Base-by-base conservation (phyloP, 768 basidiomycete species). In the Mycena rebaudengoi region DNA sequence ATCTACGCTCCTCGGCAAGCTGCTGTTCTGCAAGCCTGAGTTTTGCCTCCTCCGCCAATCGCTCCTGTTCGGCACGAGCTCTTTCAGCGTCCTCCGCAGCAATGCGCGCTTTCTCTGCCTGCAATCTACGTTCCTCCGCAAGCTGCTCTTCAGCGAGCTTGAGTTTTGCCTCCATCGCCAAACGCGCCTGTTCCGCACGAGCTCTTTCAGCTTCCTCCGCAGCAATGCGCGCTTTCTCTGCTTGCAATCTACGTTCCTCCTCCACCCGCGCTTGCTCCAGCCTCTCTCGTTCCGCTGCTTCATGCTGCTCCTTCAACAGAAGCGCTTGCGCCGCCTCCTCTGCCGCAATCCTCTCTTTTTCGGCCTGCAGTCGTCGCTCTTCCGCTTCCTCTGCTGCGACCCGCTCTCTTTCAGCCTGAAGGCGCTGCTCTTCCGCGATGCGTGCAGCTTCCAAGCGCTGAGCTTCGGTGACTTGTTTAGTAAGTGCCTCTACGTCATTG, bases 401-500 rank as follows among this genome's bases (percentile, higher is more conserved):
- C 5, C 77, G 78, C 37, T 78, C 79, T 57, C 74, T 69, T 60
- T 82, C 79, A 43, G 73, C 77, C 46, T 70, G 75, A 51, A 73
- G 73, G 56, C 66, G 71, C 41, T 73, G 75, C 59, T 80, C 74
- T 46, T 79, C 78, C 16, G 72, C 72, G 33, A 75, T 66, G 33
- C 75, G 75, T 23, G 80, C 64, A 7, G 78, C 75, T 44, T 84
- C 79, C 26, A 81, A 70, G 49, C 83, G 79, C 48, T 76, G 76
- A 3, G 83, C 80, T 29, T 82, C 80, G 25, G 74, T 60, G 44
- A 88, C 70, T 48, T 79, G 73, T 35, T 76, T 72, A 50, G 78
- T 76, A 33, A 88, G 79, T 35, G 77, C 61, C 20, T 78, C 76
- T 25, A 79, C 63, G 60, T 79, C 79, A 58, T 86, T 82, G 39